phyloP scores from a whole-genome alignment of 225 moss, liverwort and hornwort genomes.

The Physcomitrellopsis africana region DNA sequence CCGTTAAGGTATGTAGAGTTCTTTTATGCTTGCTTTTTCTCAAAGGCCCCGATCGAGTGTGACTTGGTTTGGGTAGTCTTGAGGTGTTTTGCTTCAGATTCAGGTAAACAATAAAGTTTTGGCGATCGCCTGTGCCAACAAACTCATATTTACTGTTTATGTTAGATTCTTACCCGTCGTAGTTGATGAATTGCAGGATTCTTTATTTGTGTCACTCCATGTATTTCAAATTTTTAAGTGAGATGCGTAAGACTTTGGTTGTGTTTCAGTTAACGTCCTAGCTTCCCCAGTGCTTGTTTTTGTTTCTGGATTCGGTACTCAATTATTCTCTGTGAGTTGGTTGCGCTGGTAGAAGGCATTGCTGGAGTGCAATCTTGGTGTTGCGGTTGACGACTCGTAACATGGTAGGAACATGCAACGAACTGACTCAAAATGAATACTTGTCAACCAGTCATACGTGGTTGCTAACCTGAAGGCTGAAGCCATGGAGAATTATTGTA shows the following conservation, averaged over 20 bases:
- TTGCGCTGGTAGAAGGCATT: background rate
- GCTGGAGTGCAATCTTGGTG: background rate
- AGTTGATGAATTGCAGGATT: background rate
- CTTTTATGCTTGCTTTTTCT: conserved; percentile 17
- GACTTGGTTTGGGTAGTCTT: conserved; percentile 32
- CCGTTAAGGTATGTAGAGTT: conserved; percentile 39
- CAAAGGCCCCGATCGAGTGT: conserved; percentile 19
- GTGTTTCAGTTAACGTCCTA: too few relatives aligned
- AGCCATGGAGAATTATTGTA: too few relatives aligned
- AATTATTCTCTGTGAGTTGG: background rate
- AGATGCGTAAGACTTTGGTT: too few relatives aligned
- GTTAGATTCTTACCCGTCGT: too few relatives aligned
- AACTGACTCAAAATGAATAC: background rate
- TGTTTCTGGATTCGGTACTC: background rate
- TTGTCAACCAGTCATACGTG: background rate
- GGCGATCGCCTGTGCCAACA: conserved; percentile 21
- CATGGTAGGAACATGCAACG: background rate
- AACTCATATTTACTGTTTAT: background rate
- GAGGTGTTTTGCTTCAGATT: conserved; percentile 33
- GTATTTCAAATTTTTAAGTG: too few relatives aligned
- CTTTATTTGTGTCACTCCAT: background rate
- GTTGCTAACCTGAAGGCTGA: background rate
- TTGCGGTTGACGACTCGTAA: background rate
- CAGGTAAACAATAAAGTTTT: conserved; percentile 32
- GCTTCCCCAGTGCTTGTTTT: background rate